phyloP scores from a whole-genome alignment of 164 flowering plant species.

The Kalanchoe fedtschenkoi region DNA sequence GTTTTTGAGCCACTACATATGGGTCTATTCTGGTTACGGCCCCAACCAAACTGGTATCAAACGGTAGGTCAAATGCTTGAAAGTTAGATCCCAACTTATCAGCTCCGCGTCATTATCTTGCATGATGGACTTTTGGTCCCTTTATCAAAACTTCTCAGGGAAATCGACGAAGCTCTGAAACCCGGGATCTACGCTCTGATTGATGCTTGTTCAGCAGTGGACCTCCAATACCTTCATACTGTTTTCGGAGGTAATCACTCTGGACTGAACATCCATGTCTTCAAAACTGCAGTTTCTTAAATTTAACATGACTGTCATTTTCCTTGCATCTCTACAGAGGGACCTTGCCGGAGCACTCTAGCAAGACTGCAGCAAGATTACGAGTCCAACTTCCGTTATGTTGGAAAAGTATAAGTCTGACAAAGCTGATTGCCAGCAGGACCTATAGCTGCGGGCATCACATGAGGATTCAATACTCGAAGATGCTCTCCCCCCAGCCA shows the following conservation, averaged over 20 bases:
- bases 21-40: constrained; percentile 64
- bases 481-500: too few species aligned
- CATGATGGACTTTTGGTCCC: background rate
- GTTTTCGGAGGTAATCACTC: constrained; percentile 58
- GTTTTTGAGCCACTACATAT: constrained; percentile 65
- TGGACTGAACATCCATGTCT: constrained; percentile 3
- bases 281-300: background rate
- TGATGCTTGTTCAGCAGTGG: constrained; percentile 65
- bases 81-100: background rate
- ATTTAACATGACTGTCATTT: background rate
- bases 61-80: constrained; percentile 28
- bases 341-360: constrained; percentile 78
- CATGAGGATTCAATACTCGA: too few species aligned
- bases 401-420: constrained; percentile 63
- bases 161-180: constrained; percentile 75
- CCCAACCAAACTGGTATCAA: constrained; percentile 60
- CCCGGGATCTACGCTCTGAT: constrained; percentile 86
- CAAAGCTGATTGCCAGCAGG: background rate
- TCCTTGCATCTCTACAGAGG: constrained; percentile 41
- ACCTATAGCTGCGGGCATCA: too few species aligned
- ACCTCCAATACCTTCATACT: constrained; percentile 79
- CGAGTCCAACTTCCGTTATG: constrained; percentile 58
- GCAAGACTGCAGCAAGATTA: constrained; percentile 66
- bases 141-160: constrained; percentile 33
- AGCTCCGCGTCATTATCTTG: background rate